Conservation (phyloP, 495 filamentous ascomycete species). For the Trichoderma asperelloides region DNA sequence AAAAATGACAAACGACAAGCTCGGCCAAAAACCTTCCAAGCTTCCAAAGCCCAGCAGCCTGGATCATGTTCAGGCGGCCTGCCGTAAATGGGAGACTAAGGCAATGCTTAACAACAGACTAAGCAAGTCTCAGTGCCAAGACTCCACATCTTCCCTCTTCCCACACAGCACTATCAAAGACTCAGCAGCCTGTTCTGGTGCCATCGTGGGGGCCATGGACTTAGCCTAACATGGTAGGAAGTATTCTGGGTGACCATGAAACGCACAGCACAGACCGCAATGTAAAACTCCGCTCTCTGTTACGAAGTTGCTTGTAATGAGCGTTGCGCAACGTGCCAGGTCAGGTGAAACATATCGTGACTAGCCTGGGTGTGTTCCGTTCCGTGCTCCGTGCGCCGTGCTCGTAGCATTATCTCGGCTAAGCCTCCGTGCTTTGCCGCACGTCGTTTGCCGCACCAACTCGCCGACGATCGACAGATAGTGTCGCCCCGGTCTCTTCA, state of each 20-base stretch:
- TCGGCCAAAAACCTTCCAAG: background rate
- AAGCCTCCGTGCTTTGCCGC: background rate
- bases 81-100: background rate
- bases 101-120: background rate
- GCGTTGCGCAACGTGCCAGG: background rate
- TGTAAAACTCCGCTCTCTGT: background rate
- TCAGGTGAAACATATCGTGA: background rate
- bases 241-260: background rate
- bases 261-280: background rate
- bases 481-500: background rate
- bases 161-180: background rate
- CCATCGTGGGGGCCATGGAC: background rate
- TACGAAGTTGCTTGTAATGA: background rate
- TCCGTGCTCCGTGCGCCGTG: background rate
- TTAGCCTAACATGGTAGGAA: background rate
- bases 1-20: background rate
- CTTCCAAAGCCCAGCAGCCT: background rate
- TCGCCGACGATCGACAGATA: slow-evolving; percentile 4
- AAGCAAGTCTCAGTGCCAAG: background rate
- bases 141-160: background rate
- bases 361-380: background rate
- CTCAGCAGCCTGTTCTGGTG: background rate
- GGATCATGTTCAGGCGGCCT: background rate
- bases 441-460: background rate
- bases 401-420: background rate